phyloP scores from a whole-genome alignment of 148 eudicot species.

The Spergularia marina region DNA sequence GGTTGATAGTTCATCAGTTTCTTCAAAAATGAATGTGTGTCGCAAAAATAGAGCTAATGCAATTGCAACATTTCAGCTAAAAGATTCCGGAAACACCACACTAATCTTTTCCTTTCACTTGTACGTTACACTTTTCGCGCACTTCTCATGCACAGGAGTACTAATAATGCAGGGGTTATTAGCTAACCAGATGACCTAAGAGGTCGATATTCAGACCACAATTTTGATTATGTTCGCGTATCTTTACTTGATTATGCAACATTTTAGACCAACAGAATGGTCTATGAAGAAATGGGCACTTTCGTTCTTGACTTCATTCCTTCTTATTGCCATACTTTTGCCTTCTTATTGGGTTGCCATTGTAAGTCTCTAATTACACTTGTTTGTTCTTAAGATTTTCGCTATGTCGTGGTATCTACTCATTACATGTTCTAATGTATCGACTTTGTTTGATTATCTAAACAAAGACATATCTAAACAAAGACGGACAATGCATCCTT shows the following conservation, averaged over 20 bases:
- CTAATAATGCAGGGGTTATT: not conserved
- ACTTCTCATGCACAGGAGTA: not conserved
- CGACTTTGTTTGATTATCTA: no score
- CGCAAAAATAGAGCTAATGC: not conserved
- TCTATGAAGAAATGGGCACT: constrained; percentile 18
- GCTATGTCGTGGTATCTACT: not conserved
- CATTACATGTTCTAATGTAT: not conserved
- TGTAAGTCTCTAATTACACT: constrained; percentile 2
- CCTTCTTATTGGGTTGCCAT: constrained; percentile 16
- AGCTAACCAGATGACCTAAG: not conserved
- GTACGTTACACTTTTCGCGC: not conserved
- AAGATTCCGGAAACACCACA: not conserved
- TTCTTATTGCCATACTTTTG: constrained; percentile 11
- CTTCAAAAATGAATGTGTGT: not conserved
- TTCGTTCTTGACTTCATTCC: constrained; percentile 10
- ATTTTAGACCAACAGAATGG: constrained; percentile 14
- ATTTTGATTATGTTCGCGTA: not conserved
- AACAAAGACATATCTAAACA: constrained; percentile 3
- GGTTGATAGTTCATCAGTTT: no score
- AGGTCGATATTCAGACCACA: not conserved
- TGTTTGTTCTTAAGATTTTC: not conserved
- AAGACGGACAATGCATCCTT: constrained; percentile 7
- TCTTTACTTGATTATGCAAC: not conserved
- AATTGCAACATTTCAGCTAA: not conserved
- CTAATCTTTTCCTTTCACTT: not conserved